These are phyloP conservation scores for Komagataella pastoris DNA, from an alignment of 805 yeast genomes.

Conservation along the genomic window DNA sequence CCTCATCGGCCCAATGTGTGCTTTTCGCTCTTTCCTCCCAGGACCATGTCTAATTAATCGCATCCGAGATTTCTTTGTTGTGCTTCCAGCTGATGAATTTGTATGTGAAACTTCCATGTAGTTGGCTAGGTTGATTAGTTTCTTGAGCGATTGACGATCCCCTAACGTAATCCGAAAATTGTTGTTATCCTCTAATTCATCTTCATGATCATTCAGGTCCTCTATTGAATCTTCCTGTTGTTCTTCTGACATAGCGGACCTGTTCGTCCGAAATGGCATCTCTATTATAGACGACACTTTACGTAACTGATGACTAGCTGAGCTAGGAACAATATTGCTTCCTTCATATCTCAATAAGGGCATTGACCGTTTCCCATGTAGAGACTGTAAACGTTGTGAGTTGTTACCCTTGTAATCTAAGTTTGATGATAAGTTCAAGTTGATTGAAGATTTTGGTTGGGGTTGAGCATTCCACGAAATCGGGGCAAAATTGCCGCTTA, in stretches of 20 bases:
- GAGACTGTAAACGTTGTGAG: not conserved
- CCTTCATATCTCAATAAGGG: not conserved
- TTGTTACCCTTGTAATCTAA: not conserved
- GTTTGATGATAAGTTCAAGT: not conserved
- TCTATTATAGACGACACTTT: constrained; percentile 1
- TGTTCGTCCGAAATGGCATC: not conserved
- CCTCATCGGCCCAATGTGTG: constrained; percentile 25
- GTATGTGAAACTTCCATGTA: constrained; percentile 5
- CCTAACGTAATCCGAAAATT: constrained; percentile 4
- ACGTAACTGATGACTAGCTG: not conserved
- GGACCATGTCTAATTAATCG: constrained; percentile 1
- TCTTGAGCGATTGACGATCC: constrained; percentile 5
- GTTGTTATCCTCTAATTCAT: constrained; percentile 11
- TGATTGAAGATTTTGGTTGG: not conserved
- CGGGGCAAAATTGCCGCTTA: not conserved
- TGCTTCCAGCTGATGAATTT: not conserved
- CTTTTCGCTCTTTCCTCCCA: constrained; percentile 5
- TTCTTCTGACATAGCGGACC: not conserved
- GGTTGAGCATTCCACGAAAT: not conserved
- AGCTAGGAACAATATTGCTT: not conserved
- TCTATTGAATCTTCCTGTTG: not conserved
- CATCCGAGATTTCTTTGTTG: not conserved
- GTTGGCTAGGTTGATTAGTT: constrained; percentile 5
- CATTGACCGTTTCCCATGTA: not conserved
- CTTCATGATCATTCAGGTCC: constrained; percentile 8